A percentile compares a stretch with the other conserved stretches of the same genome.
Evolutionary conservation across 768 basidiomycete genomes (phyloP).

Genomic region (Lactarius akahatsu): DNA sequence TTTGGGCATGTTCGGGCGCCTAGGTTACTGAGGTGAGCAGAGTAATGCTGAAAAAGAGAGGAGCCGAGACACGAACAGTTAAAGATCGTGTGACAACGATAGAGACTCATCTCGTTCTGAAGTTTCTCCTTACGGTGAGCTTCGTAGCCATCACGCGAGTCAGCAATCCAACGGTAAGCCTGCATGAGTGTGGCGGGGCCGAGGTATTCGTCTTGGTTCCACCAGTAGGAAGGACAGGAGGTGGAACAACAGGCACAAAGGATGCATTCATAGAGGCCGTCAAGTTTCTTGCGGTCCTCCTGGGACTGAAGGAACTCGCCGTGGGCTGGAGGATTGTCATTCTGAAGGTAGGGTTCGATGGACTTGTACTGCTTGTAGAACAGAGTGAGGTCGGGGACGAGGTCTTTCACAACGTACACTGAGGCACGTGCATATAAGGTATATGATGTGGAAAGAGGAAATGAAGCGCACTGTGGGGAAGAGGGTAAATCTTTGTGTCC

Average conservation of each 20-base stretch:
- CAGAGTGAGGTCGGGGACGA: constrained; percentile 86
- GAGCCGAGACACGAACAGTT: constrained; percentile 56
- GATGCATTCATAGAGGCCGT: constrained; percentile 94
- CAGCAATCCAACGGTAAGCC: constrained; percentile 97
- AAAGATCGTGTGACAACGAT: constrained; percentile 98
- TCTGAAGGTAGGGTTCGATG: constrained; percentile 94
- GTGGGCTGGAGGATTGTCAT: constrained; percentile 82
- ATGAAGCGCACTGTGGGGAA: constrained; percentile 84
- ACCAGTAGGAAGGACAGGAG: constrained; percentile 98
- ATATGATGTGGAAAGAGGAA: background rate
- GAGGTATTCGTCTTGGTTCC: constrained; percentile 99
- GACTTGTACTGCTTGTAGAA: constrained; percentile 99
- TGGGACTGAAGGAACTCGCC: constrained; percentile 87
- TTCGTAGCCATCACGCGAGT: constrained; percentile 84
- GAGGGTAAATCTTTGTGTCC: constrained; percentile 90
- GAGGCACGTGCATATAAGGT: constrained; percentile 4
- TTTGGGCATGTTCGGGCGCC: constrained; percentile 96
- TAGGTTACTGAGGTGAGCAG: background rate
- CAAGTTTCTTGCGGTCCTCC: constrained; percentile 93
- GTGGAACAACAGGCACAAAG: constrained; percentile 98
- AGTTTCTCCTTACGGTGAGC: constrained; percentile 85
- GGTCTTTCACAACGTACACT: constrained; percentile 99
- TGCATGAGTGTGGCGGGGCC: constrained; percentile 97
- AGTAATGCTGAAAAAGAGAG: constrained; percentile 29
- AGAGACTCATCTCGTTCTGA: constrained; percentile 94